Evolutionary conservation across 2,329 filamentous ascomycete genomes (phyloP), one percentile per base, ranked within the genome.

Genomic region (Neofusicoccum sp.): DNA sequence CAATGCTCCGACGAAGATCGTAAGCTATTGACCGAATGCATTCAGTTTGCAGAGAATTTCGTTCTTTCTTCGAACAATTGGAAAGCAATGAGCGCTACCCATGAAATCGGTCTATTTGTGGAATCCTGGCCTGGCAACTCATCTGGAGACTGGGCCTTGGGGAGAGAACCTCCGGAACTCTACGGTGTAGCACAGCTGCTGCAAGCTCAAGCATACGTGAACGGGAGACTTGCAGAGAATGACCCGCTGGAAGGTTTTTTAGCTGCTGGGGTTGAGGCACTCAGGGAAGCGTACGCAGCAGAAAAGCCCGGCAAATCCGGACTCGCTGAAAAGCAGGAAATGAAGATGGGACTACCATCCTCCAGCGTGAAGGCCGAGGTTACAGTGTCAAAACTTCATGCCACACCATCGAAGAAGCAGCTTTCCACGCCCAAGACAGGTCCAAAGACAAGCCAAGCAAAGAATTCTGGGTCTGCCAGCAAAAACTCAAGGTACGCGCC

Each of bases 71-170:
- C 88, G 62, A 67, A 74, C 6, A 81, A 88, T 30, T 93, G 91
- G 80, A 79, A 79, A 26, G 79, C 86, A 0, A 86, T 91, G 67
- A 89, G 88, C 61, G 75, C 78, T 28, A 86, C 86, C 24, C 90
- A 93, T 66, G 90, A 96, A 70, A 82, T 97, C 61, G 91, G 91
- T 0, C 73, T 96, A 9, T 89, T 87, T 61, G 75, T 96, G 2
- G 70, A 84, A 2, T 76, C 84, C 31, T 91, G 93, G 69, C 89
- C 91, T 0, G 78, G 79, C 9, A 79, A 82, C 0, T 81, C 82
- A 3, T 82, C 83, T 2, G 72, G 78, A 14, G 79, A 82, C 3
- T 96, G 92, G 89, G 86, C 89, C 0, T 81, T 96, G 31, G 68
- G 68, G 8, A 73, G 75, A 1, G 67, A 78, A 6, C 75, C 78